A percentile compares a stretch with the other conserved stretches of the same genome.
Conservation (phyloP, 1,284 basidiomycete species). For the Pseudozyma tsukubaensis region DNA sequence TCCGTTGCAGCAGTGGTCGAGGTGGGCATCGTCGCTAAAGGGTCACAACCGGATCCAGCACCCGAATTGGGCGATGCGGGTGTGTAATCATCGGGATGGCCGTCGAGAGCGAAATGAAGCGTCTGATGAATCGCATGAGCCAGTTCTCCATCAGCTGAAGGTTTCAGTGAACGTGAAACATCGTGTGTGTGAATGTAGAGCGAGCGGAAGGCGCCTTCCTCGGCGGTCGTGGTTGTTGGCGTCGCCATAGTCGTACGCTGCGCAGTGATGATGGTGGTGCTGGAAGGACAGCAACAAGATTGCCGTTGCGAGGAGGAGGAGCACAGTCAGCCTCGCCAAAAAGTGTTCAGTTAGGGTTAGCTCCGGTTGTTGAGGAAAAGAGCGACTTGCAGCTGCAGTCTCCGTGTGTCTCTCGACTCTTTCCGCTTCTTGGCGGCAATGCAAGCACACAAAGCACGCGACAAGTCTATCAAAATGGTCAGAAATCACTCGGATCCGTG, state of each 20-base stretch:
- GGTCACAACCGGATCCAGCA: conserved; percentile 30
- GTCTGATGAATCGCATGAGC: conserved; percentile 64
- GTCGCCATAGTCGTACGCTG: not conserved
- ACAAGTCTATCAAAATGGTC: too few relatives aligned
- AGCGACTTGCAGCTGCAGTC: too few relatives aligned
- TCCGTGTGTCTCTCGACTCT: too few relatives aligned
- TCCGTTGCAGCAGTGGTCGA: conserved; percentile 7
- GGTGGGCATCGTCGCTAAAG: conserved; percentile 40
- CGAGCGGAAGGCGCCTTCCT: conserved; percentile 17
- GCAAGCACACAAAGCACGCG: not conserved
- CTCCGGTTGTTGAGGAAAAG: too few relatives aligned
- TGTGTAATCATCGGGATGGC: conserved; percentile 56
- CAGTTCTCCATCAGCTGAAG: conserved; percentile 58
- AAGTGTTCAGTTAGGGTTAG: not conserved
- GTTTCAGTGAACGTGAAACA: conserved; percentile 57
- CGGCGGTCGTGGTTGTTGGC: not conserved
- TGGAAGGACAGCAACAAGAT: not conserved
- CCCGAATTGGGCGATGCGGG: conserved; percentile 21
- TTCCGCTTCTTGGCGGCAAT: conserved; percentile 13
- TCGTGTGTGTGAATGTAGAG: conserved; percentile 63
- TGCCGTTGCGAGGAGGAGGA: not conserved
- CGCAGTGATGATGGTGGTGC: not conserved
- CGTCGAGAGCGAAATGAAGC: conserved; percentile 62
- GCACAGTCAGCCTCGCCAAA: not conserved
- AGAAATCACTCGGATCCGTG: not conserved